phyloP scores from a whole-genome alignment of 1,284 basidiomycete genomes.

The Ceratobasidium theobromae region DNA sequence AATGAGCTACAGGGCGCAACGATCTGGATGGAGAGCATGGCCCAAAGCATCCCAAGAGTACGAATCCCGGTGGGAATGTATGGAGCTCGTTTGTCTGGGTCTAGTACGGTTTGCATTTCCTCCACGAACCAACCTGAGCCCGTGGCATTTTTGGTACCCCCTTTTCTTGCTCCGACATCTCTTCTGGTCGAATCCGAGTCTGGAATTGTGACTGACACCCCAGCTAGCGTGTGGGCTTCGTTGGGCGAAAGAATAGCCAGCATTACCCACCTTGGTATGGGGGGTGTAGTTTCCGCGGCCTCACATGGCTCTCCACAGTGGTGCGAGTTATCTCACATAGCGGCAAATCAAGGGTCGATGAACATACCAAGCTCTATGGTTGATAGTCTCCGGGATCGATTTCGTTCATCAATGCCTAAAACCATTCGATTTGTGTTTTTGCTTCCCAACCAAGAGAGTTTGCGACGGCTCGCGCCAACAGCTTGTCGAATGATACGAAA shows the following conservation, averaged over 20 bases:
- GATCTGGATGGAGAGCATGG: not conserved
- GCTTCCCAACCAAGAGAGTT: constrained; percentile 48
- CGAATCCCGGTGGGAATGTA: constrained; percentile 51
- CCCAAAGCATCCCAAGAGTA: constrained; percentile 40
- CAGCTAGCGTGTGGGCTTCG: constrained; percentile 47
- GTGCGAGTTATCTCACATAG: not conserved
- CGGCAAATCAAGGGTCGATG: not conserved
- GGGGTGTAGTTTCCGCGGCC: not conserved
- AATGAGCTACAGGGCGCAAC: constrained; percentile 37
- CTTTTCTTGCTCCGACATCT: constrained; percentile 52
- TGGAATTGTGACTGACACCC: constrained; percentile 30
- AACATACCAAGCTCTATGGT: not conserved
- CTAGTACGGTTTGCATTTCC: constrained; percentile 36
- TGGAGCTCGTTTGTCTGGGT: constrained; percentile 44
- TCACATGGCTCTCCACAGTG: not conserved
- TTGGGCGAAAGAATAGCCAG: constrained; percentile 44
- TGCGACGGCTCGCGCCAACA: constrained; percentile 48
- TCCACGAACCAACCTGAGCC: constrained; percentile 37
- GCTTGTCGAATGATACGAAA: constrained; percentile 50
- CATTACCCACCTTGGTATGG: constrained; percentile 13
- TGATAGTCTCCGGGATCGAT: not conserved
- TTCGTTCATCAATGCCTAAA: not conserved
- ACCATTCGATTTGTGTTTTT: constrained; percentile 42
- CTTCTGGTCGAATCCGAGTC: constrained; percentile 42
- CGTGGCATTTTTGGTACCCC: constrained; percentile 57